These are phyloP conservation scores for Scedosporium aurantiacum DNA, from an alignment of 2,329 filamentous ascomycete species.

Conservation along the genomic window DNA sequence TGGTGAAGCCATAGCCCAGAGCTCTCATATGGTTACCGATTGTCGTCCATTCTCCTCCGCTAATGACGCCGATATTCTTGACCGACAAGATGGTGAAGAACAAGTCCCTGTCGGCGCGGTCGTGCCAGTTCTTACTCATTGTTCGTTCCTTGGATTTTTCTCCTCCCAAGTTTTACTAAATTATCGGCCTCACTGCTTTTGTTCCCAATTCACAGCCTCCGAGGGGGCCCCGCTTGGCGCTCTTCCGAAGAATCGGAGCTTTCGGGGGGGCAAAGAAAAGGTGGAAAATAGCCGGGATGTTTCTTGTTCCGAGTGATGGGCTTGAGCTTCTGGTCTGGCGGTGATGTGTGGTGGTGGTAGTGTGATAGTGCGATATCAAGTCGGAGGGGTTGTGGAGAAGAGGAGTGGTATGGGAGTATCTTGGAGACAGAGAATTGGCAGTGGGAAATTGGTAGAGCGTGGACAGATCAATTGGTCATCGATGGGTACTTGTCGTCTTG, in stretches of 20 bases:
- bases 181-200: background rate
- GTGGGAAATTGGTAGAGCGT: conserved; percentile 23
- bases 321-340: background rate
- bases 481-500: background rate
- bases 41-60: conserved; percentile 49
- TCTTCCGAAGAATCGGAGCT: background rate
- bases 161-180: background rate
- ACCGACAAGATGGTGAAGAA: conserved; percentile 53
- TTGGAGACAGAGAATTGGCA: conserved; percentile 26
- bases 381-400: background rate
- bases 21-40: conserved; percentile 51
- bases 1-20: conserved; percentile 51
- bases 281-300: background rate
- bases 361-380: background rate
- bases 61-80: conserved; percentile 54
- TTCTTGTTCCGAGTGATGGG: background rate
- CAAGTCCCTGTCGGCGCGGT: conserved; percentile 50
- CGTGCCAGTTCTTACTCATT: conserved; percentile 52
- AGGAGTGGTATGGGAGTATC: conserved; percentile 3
- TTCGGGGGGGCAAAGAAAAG: background rate
- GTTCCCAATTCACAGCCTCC: background rate
- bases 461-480: conserved; percentile 6
- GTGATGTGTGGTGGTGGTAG: background rate
- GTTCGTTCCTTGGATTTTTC: conserved; percentile 18
- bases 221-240: too few relatives aligned